Conservation (phyloP, 1,284 basidiomycete species). For the Ustilago bromivora region DNA sequence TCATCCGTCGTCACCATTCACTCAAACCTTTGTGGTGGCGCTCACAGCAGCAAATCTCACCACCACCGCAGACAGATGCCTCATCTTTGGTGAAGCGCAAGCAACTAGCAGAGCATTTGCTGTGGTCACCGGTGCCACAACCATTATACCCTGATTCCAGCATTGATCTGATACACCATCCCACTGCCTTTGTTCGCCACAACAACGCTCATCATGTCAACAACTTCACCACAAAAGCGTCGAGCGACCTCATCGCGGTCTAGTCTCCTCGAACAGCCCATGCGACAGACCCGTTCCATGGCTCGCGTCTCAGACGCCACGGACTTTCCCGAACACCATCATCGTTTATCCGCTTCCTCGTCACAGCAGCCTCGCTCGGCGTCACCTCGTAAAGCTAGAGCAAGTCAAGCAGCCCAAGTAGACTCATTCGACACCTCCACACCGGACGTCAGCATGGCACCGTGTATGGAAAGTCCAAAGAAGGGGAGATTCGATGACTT, state of each 20-base stretch:
- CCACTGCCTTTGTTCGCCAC: neutral
- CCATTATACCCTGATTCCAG: neutral
- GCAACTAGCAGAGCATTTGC: neutral
- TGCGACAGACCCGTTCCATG: conserved; percentile 54
- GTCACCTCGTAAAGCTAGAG: conserved; percentile 29
- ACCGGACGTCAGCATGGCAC: conserved; percentile 29
- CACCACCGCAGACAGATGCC: conserved; percentile 1
- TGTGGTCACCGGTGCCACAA: neutral
- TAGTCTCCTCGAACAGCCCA: conserved; percentile 33
- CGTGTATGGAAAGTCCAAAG: conserved; percentile 48
- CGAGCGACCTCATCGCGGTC: conserved; percentile 22
- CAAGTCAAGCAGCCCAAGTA: conserved; percentile 24
- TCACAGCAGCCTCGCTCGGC: conserved; percentile 8
- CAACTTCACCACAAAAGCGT: conserved; percentile 44
- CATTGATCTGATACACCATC: neutral
- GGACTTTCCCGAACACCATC: conserved; percentile 13
- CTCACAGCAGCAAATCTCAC: neutral
- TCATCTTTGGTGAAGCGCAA: neutral
- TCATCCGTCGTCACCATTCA: neutral
- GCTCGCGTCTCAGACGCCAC: conserved; percentile 33
- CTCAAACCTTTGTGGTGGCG: neutral
- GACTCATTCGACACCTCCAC: conserved; percentile 38
- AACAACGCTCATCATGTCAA: conserved; percentile 26
- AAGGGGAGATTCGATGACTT: conserved; percentile 51
- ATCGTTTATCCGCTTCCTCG: conserved; percentile 11